Evolutionary conservation across 257 asterid genomes (phyloP).

Genomic region (Dorcoceras hygrometricum): DNA sequence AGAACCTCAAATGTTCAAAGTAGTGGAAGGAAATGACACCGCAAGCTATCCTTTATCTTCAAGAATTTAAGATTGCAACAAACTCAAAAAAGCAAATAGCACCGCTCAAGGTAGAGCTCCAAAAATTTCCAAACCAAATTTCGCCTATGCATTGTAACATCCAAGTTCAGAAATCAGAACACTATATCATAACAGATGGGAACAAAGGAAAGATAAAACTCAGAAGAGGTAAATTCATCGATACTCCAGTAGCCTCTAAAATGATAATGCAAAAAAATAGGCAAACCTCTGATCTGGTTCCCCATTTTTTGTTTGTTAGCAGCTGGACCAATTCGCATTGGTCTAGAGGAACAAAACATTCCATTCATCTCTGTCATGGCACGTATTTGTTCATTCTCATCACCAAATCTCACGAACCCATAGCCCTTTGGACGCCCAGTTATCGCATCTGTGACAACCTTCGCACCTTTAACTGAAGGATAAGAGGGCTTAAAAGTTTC

Average conservation of each 20-base stretch:
- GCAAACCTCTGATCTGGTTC: constrained; percentile 66
- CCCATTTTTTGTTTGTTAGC: constrained; percentile 73
- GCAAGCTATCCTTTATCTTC: constrained; percentile 48
- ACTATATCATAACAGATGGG: constrained; percentile 27
- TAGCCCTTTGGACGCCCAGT: constrained; percentile 91
- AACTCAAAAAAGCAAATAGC: constrained; percentile 31
- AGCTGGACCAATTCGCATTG: constrained; percentile 94
- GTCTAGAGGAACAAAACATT: constrained; percentile 80
- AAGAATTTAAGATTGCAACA: constrained; percentile 32
- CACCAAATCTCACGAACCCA: constrained; percentile 85
- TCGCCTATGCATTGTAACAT: constrained; percentile 37
- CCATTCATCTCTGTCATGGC: constrained; percentile 98
- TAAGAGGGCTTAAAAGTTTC: constrained; percentile 79
- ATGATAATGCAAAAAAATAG: constrained; percentile 4
- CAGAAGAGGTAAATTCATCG: constrained; percentile 3
- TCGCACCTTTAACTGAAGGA: constrained; percentile 78
- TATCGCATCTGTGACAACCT: constrained; percentile 78
- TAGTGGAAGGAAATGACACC: constrained; percentile 48
- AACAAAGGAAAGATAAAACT: constrained; percentile 18
- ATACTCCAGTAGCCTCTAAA: constrained; percentile 22
- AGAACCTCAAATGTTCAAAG: constrained; percentile 35
- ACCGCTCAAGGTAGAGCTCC: constrained; percentile 38
- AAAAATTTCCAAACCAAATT: constrained; percentile 34
- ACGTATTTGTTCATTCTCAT: constrained; percentile 77
- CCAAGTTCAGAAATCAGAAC: constrained; percentile 32